Base-by-base conservation (phyloP, 805 yeast species). In the Torulaspora franciscae region DNA sequence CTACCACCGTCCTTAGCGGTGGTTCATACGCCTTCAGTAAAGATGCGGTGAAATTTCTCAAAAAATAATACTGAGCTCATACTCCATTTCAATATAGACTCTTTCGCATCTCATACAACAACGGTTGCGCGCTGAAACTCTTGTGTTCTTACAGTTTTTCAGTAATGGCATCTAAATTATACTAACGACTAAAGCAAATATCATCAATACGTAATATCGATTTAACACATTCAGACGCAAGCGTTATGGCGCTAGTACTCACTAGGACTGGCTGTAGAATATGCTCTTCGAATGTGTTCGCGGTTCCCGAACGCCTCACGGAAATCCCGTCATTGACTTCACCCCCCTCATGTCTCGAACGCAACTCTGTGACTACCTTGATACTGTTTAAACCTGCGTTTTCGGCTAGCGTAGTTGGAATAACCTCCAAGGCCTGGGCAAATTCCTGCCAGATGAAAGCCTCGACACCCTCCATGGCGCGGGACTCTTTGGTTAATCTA, bases 201-300 rank as follows among this genome's bases (percentile, higher is more conserved):
- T 95, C 99, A 68, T 93, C 99, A 60, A 93, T 93, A 69, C 99
- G 83, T 66, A 93, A 75, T 53, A 93, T 89, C 36, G 95, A 85
- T 71, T 93, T 95, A 47, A 91, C 98, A 54, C 95, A 85, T 72
- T 93, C 99, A 15, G 97, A 83, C 26, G 98, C 97, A 57, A 93
- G 77, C 10, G 95, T 81, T 46, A 93, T 83, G 40, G 98, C 96
- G 67, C 96, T 86, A 14, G 93, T 90, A 65, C 84, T 85, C 42
- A 93, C 99, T 65, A 93, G 74, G 7, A 90, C 95, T 3, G 99
- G 99, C 68, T 93, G 99, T 60, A 93, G 72, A 46, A 93, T 96
- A 64, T 93, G 95, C 68, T 93, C 99, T 42, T 85, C 87, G 56
- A 74, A 86, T 25, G 95, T 88, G 66, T 91, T 88, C 35, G 90